Evolutionary conservation across 768 basidiomycete genomes (phyloP).

Genomic region (Lentinula detonsa): DNA sequence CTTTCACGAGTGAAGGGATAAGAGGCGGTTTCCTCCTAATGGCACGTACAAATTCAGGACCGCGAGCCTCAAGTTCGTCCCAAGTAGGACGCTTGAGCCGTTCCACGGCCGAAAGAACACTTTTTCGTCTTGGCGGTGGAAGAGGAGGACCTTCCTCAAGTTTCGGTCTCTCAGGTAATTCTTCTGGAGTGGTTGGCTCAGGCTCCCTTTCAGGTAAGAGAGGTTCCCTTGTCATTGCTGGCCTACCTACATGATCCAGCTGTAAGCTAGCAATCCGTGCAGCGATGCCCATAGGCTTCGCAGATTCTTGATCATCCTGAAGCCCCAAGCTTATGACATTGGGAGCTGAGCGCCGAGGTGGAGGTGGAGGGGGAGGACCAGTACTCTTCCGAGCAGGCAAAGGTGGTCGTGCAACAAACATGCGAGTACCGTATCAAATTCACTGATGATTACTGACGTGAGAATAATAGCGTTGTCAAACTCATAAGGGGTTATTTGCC

Average conservation of each 20-base stretch:
- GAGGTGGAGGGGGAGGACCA: conserved; percentile 17
- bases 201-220: background rate
- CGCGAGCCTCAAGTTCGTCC: conserved; percentile 7
- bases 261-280: conserved; percentile 26
- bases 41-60: conserved; percentile 11
- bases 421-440: background rate
- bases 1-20: conserved; percentile 11
- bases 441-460: background rate
- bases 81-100: background rate
- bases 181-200: background rate
- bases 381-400: background rate
- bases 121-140: conserved; percentile 3
- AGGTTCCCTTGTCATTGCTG: background rate
- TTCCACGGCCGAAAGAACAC: background rate
- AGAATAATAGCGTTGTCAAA: background rate
- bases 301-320: conserved; percentile 7
- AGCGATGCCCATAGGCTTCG: conserved; percentile 17
- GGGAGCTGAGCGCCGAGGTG: conserved; percentile 9
- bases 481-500: background rate
- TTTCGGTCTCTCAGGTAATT: background rate
- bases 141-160: conserved; percentile 7
- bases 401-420: background rate
- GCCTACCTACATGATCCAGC: conserved; percentile 16
- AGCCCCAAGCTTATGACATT: conserved; percentile 6
- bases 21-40: conserved; percentile 30